phyloP scores from a whole-genome alignment of 75 land plant species.

The Selaginella tamariscina region DNA sequence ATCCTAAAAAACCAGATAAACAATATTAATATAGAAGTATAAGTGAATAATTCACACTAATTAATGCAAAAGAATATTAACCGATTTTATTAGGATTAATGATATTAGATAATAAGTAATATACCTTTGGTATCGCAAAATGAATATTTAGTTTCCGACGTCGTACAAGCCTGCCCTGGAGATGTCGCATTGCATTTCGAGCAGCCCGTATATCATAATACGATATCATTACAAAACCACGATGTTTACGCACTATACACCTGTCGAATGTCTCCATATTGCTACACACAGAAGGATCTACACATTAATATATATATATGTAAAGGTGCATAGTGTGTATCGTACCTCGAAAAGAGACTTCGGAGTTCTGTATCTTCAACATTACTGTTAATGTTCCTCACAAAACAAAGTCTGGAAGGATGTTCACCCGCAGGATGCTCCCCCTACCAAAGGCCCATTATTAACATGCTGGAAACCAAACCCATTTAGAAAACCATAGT shows the following conservation, averaged over 20 bases:
- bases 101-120: too few relatives aligned
- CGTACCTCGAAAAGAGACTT: constrained; percentile 79
- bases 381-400: constrained; percentile 83
- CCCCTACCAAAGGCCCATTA: too few relatives aligned
- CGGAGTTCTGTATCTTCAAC: constrained; percentile 80
- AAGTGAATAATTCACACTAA: too few relatives aligned
- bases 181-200: constrained; percentile 63
- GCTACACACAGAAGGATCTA: constrained; percentile 25
- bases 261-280: constrained; percentile 75
- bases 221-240: constrained; percentile 88
- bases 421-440: too few relatives aligned
- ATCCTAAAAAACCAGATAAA: constrained; percentile 42
- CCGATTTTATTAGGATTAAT: too few relatives aligned
- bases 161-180: constrained; percentile 66
- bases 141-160: constrained; percentile 78
- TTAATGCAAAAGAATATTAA: too few relatives aligned
- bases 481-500: too few relatives aligned
- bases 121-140: constrained; percentile 85
- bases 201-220: constrained; percentile 84
- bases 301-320: too few relatives aligned
- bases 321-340: too few relatives aligned
- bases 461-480: too few relatives aligned
- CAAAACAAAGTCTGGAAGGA: too few relatives aligned
- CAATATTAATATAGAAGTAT: too few relatives aligned
- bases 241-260: constrained; percentile 85